Evolutionary conservation across 2,329 filamentous ascomycete genomes (phyloP).

Genomic region (Aureobasidium sp.): DNA sequence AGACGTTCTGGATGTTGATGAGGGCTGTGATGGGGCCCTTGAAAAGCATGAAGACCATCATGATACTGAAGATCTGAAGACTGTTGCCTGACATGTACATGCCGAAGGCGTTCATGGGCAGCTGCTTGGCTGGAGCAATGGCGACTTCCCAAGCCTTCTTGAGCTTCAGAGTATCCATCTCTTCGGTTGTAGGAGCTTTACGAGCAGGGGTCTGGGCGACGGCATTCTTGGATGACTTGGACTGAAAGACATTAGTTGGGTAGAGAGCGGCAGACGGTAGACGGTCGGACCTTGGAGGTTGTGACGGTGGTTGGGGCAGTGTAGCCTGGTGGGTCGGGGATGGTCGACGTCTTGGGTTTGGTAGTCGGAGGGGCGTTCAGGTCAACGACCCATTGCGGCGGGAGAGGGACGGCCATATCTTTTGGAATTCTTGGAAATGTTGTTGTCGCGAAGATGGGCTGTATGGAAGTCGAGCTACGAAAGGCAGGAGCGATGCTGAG

Average conservation of each 20-base stretch:
- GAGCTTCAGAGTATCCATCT: constrained; percentile 92
- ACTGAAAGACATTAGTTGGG: constrained; percentile 14
- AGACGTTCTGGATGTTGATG: constrained; percentile 74
- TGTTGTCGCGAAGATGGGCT: neutral
- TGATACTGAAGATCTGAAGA: constrained; percentile 97
- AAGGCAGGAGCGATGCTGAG: neutral
- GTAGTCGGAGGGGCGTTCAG: constrained; percentile 61
- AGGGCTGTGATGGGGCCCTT: constrained; percentile 88
- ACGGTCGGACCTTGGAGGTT: constrained; percentile 1
- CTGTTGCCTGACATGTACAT: constrained; percentile 99
- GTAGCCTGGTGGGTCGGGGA: constrained; percentile 84
- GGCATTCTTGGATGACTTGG: constrained; percentile 15
- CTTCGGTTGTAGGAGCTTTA: constrained; percentile 63
- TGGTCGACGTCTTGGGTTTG: constrained; percentile 56
- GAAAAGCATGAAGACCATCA: constrained; percentile 99
- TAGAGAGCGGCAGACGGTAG: neutral
- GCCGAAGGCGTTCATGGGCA: constrained; percentile 98
- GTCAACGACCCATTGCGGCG: constrained; percentile 69
- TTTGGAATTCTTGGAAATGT: neutral
- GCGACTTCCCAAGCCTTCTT: constrained; percentile 99
- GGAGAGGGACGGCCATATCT: constrained; percentile 24
- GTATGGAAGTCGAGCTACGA: neutral
- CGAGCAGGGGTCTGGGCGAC: constrained; percentile 36
- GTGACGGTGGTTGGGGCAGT: constrained; percentile 35
- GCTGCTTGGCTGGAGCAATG: constrained; percentile 81